Evolutionary conservation across 306 rosid genomes (phyloP), one percentile per base, ranked within the genome.

Genomic region (Leucaena leucocephala): DNA sequence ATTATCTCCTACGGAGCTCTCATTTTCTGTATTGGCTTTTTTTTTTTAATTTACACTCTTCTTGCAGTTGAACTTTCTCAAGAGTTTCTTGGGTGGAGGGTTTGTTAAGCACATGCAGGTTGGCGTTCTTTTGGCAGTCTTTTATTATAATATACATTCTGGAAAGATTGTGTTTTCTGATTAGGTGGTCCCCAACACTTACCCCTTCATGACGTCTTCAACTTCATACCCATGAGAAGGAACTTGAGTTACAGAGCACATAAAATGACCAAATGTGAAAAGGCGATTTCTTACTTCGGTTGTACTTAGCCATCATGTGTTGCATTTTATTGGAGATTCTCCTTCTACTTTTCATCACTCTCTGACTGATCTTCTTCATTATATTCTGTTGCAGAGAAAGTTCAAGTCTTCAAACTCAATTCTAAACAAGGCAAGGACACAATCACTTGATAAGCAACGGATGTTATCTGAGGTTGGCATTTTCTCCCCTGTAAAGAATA

Each of bases 61-160:
- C 48, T 78, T 71, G 78, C 94, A 95, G 98, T 59, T 95, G 85
- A 95, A 95, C 81, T 93, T 87, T 80, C 61, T 95, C 78, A 95
- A 90, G 88, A 96, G 57, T 80, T 92, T 92, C 55, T 92, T 92
- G 81, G 98, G 97, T 59, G 98, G 97, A 82, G 98, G 98, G 35
- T 95, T 95, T 75, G 72, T 89, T 55, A 92, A 90, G 87, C 98
- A 95, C 84, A 88, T 95, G 97, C 98, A 90, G 98, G 98, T 95
- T 68, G 75, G 86, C 68, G 72, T 72, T 57, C 68, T 74, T 17
- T 66, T 73, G 22, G 48, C 16, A 10, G 46, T 70, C 5, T 43
- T 76, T 62, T 80, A 35, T 17, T 0, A 49, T 27, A 27, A 0
- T 52, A 43, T 43, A 52, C 59, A 12, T 71, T 49, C 27, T 78